Conservation (phyloP, 2,329 filamentous ascomycete genomes). For the Colletotrichum sp. region DNA sequence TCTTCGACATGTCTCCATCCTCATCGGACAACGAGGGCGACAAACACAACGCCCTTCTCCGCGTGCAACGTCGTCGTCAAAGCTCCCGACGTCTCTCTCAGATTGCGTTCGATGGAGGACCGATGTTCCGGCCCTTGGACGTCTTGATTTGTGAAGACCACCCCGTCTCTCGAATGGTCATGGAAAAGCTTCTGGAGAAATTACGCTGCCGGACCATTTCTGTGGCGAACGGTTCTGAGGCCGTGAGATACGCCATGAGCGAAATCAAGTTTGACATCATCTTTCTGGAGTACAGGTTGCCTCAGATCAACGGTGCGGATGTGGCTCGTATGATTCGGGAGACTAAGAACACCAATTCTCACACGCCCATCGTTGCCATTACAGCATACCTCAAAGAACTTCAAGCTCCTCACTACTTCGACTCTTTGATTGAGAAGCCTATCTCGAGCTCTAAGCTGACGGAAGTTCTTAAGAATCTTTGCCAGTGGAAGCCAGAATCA, state of each 20-base stretch:
- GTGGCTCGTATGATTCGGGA: conserved; percentile 98
- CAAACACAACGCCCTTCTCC: conserved; percentile 86
- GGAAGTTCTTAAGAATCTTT: conserved; percentile 85
- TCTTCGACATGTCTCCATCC: conserved; percentile 95
- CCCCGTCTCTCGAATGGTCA: conserved; percentile 95
- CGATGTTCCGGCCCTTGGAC: conserved; percentile 88
- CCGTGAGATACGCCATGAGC: conserved; percentile 90
- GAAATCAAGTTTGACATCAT: conserved; percentile 99
- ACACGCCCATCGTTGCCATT: conserved; percentile 94
- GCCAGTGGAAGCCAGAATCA: conserved; percentile 87
- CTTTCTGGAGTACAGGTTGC: conserved; percentile 95
- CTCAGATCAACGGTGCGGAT: conserved; percentile 93
- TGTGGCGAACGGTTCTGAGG: conserved; percentile 88
- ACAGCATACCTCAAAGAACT: conserved; percentile 98
- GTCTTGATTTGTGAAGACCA: conserved; percentile 98
- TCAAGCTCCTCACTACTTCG: conserved; percentile 93
- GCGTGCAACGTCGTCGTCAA: conserved; percentile 92
- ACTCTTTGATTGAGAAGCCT: conserved; percentile 94
- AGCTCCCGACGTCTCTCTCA: conserved; percentile 94
- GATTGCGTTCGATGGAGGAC: conserved; percentile 83
- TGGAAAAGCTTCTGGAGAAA: conserved; percentile 97
- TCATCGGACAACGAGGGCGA: conserved; percentile 97
- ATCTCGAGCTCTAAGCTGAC: conserved; percentile 91
- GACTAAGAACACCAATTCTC: conserved; percentile 91
- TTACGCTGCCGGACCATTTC: conserved; percentile 93